Conservation (phyloP, 169 alveolate genomes). For the Plasmodium yoelii region DNA sequence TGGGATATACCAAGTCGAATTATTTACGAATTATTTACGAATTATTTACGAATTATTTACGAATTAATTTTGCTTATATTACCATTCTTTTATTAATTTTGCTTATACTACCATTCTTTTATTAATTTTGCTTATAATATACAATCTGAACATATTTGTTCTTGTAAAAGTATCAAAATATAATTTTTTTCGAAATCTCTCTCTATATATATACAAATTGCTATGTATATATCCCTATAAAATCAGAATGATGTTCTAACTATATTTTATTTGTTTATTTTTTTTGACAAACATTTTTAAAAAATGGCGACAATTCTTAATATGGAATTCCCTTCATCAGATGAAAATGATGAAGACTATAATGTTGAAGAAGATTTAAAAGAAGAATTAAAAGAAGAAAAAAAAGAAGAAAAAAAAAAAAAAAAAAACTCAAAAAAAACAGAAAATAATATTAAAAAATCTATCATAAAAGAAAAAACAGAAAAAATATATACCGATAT, state of each 20-base stretch:
- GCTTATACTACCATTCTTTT: too few relatives aligned
- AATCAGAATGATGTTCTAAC: too few relatives aligned
- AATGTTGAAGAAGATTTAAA: slow-evolving; percentile 41
- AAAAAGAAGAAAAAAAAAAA: neutral
- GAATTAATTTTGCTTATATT: too few relatives aligned
- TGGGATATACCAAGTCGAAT: too few relatives aligned
- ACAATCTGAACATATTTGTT: too few relatives aligned
- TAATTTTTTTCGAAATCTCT: neutral
- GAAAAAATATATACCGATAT: slow-evolving; percentile 55
- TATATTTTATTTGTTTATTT: neutral
- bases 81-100: too few relatives aligned
- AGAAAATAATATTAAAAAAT: slow-evolving; percentile 20
- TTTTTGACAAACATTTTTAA: neutral
- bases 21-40: too few relatives aligned
- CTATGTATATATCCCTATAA: neutral
- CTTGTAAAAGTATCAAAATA: too few relatives aligned
- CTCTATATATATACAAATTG: neutral
- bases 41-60: too few relatives aligned
- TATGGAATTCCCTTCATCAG: slow-evolving; percentile 63
- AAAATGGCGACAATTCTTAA: slow-evolving; percentile 55
- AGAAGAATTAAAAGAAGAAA: slow-evolving; percentile 26
- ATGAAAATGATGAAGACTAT: slow-evolving; percentile 66
- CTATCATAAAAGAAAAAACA: slow-evolving; percentile 59
- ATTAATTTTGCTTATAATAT: too few relatives aligned
- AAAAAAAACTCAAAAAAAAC: slow-evolving; percentile 12